These are phyloP conservation scores for Mortierella sp. DNA, from an alignment of 371 early-diverging fungal species.

Conservation along the genomic window DNA sequence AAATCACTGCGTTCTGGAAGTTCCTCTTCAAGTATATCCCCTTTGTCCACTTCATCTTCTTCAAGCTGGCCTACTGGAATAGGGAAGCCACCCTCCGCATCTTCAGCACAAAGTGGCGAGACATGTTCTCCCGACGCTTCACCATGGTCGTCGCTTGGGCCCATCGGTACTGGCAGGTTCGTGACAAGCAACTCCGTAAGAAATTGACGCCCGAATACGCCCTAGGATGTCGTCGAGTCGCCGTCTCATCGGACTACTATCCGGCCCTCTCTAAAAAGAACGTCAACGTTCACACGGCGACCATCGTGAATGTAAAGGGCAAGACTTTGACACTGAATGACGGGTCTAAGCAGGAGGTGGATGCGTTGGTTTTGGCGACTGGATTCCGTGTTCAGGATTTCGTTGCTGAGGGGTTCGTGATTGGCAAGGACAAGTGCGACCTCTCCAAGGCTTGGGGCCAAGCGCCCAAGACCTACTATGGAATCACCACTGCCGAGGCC, in stretches of 20 bases:
- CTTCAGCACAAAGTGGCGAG: constrained; percentile 37
- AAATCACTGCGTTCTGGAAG: constrained; percentile 49
- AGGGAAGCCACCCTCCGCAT: constrained; percentile 33
- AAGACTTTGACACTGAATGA: constrained; percentile 58
- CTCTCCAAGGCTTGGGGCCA: constrained; percentile 28
- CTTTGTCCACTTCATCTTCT: constrained; percentile 45
- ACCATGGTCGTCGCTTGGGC: constrained; percentile 27
- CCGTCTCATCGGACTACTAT: constrained; percentile 64
- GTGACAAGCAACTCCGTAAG: constrained; percentile 56
- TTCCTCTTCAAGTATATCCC: constrained; percentile 61
- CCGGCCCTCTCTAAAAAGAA: constrained; percentile 62
- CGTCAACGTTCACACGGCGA: constrained; percentile 59
- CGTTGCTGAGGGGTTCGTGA: constrained; percentile 27
- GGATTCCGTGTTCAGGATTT: constrained; percentile 67
- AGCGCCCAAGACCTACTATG: constrained; percentile 48
- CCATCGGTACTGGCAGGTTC: constrained; percentile 39
- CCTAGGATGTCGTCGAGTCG: constrained; percentile 71
- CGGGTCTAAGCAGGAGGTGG: constrained; percentile 62
- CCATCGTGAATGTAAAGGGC: constrained; percentile 60
- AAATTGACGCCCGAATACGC: constrained; percentile 64
- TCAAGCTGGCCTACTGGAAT: constrained; percentile 39
- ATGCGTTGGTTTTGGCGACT: constrained; percentile 72
- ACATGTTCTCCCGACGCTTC: constrained; percentile 18
- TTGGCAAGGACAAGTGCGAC: constrained; percentile 39
- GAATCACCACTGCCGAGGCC: constrained; percentile 38